Evolutionary conservation across 1,139 yeast species (phyloP), one percentile per base, ranked within the genome.

Genomic region (Suhomyces bokatorum): DNA sequence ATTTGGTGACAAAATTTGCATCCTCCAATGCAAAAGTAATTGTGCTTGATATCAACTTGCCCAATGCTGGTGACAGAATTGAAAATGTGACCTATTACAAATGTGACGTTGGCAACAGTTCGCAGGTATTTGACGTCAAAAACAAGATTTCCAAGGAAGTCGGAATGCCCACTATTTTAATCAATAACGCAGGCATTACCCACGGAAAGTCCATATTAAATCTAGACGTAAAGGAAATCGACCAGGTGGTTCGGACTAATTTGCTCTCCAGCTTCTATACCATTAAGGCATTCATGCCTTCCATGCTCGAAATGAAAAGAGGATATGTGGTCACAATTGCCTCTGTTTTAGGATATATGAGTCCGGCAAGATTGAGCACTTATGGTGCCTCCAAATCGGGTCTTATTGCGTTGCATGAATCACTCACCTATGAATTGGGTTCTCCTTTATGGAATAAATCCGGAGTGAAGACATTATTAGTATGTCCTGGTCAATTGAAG

Each of bases 381-480:
- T 91, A 91, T 57, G 96, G 97, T 0, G 96, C 97, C 0, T 80
- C 95, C 8, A 91, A 91, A 62, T 85, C 96, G 0, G 97, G 96
- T 0, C 64, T 88, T 27, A 77, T 91, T 42, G 90, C 95, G 0
- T 67, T 90, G 37, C 97, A 91, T 60, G 96, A 88, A 58, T 83
- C 93, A 0, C 67, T 91, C 33, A 81, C 89, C 0, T 80, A 81
- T 52, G 95, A 87, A 59, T 60, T 88, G 32, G 83, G 83, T 0
- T 70, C 78, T 0, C 83, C 83, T 0, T 65, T 76, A 4, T 52
- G 73, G 32, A 67, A 65, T 43, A 62, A 66, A 0, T 64, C 67
- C 6, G 87, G 88, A 1, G 77, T 90, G 16, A 83, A 83, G 54
- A 85, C 96, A 0, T 66, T 91, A 44, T 69, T 91, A 34, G 75